Conservation (phyloP, 768 basidiomycete species). For the Panaeolus cyanescens region DNA sequence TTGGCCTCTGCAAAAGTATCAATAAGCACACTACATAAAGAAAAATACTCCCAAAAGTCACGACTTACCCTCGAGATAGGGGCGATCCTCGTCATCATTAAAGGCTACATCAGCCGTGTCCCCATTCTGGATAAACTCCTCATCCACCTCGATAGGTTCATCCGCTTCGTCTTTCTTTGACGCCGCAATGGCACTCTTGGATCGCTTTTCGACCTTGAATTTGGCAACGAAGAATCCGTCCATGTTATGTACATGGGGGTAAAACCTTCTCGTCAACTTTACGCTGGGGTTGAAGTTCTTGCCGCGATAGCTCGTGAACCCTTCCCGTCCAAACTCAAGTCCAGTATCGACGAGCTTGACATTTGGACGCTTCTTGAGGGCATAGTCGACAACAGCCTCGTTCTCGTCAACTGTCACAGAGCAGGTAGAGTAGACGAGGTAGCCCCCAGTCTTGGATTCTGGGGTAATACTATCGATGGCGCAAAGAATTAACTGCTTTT, state of each 20-base stretch:
- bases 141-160: slow-evolving; percentile 29
- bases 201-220: slow-evolving; percentile 88
- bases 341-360: slow-evolving; percentile 92
- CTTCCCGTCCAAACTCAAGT: slow-evolving; percentile 90
- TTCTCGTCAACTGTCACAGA: slow-evolving; percentile 98
- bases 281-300: slow-evolving; percentile 85
- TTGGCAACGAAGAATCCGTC: slow-evolving; percentile 99
- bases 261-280: slow-evolving; percentile 84
- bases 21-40: not conserved
- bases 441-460: slow-evolving; percentile 89
- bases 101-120: slow-evolving; percentile 49
- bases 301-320: slow-evolving; percentile 88
- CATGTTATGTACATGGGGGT: slow-evolving; percentile 99
- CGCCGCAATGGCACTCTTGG: slow-evolving; percentile 42
- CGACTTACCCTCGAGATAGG: slow-evolving; percentile 76
- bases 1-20: slow-evolving; percentile 55
- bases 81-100: slow-evolving; percentile 74
- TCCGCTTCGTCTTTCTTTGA: slow-evolving; percentile 29
- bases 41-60: not conserved
- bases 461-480: slow-evolving; percentile 95
- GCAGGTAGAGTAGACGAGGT: slow-evolving; percentile 97
- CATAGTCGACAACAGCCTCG: slow-evolving; percentile 97
- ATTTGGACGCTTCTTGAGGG: slow-evolving; percentile 91
- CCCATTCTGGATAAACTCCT: slow-evolving; percentile 24
- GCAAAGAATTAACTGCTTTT: slow-evolving; percentile 97